These are phyloP conservation scores for Pichia heedii DNA, from an alignment of 805 yeast species.

Conservation along the genomic window DNA sequence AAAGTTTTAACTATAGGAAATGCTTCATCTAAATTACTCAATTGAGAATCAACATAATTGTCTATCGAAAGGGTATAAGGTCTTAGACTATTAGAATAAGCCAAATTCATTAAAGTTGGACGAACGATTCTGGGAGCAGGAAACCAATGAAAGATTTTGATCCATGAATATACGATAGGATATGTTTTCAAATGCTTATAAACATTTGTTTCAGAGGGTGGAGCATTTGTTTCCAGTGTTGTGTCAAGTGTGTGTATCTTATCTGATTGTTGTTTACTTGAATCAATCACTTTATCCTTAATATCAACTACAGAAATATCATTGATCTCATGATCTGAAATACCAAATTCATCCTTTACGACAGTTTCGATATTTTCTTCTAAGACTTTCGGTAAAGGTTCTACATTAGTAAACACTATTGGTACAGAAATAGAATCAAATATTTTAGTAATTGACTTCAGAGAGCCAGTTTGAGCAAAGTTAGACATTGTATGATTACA, in stretches of 20 bases:
- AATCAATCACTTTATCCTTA: not conserved
- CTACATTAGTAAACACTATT: not conserved
- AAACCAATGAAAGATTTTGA: slow-evolving; percentile 18
- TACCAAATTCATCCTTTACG: not conserved
- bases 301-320: not conserved
- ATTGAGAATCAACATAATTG: slow-evolving; percentile 39
- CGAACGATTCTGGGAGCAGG: slow-evolving; percentile 23
- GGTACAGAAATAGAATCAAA: slow-evolving; percentile 1
- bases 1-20: slow-evolving; percentile 53
- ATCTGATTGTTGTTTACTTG: not conserved
- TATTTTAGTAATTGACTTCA: slow-evolving; percentile 1
- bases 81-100: slow-evolving; percentile 18
- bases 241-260: not conserved
- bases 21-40: slow-evolving; percentile 45
- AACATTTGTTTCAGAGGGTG: slow-evolving; percentile 24
- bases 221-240: not conserved
- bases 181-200: slow-evolving; percentile 36
- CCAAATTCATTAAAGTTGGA: slow-evolving; percentile 16
- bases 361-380: not conserved
- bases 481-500: not conserved
- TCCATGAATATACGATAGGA: slow-evolving; percentile 36
- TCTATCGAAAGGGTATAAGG: slow-evolving; percentile 30
- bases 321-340: not conserved
- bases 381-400: not conserved
- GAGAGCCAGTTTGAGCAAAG: slow-evolving; percentile 3